These are phyloP conservation scores for Pelargonium citronellum DNA, from an alignment of 441 rosid genomes.

Conservation along the genomic window DNA sequence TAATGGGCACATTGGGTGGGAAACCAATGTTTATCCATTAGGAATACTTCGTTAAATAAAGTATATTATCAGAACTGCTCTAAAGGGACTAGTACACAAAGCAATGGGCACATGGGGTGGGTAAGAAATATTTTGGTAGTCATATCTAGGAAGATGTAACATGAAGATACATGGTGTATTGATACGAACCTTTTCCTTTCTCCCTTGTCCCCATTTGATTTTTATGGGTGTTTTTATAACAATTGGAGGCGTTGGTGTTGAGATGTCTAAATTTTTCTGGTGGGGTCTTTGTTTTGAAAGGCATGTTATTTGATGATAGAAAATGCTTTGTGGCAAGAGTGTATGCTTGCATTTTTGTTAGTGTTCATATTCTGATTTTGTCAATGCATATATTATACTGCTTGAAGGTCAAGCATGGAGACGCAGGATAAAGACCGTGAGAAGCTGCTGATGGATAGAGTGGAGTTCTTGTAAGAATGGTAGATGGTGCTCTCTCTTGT, in stretches of 20 bases:
- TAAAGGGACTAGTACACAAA: neutral
- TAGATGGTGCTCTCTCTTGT: slow-evolving; percentile 29
- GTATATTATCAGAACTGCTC: neutral
- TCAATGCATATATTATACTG: neutral
- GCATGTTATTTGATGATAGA: neutral
- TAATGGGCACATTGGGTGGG: too few species aligned
- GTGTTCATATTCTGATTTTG: neutral
- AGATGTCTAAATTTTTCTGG: too few species aligned
- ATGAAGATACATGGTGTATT: too few species aligned
- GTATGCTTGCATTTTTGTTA: neutral
- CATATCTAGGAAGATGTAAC: too few species aligned
- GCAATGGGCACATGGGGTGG: neutral
- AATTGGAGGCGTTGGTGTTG: too few species aligned
- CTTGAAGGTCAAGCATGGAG: slow-evolving; percentile 29
- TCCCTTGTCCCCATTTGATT: too few species aligned
- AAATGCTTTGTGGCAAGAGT: neutral
- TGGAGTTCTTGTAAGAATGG: slow-evolving; percentile 30
- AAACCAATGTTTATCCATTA: neutral
- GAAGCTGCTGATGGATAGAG: slow-evolving; percentile 26
- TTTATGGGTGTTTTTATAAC: too few species aligned
- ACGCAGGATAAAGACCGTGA: slow-evolving; percentile 19
- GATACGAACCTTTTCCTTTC: too few species aligned
- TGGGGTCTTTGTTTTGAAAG: too few species aligned
- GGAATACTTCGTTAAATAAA: neutral
- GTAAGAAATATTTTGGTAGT: too few species aligned